Base-by-base conservation (phyloP, 2,329 filamentous ascomycete genomes). In the Fusarium stilboides region DNA sequence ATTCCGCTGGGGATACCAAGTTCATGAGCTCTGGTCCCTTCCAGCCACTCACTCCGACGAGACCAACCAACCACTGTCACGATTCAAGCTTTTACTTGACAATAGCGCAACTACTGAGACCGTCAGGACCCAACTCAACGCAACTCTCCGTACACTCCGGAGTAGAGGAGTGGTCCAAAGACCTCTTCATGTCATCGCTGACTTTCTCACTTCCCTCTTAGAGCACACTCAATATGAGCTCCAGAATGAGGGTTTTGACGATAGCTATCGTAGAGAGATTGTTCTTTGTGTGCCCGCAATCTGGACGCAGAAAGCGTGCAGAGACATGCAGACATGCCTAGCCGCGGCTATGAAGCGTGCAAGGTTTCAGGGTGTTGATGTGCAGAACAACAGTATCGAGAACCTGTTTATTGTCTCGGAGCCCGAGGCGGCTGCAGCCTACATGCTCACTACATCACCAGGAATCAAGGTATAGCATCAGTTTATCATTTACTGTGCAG, bases 391-490 rank as follows among this genome's bases (percentile, higher is more conserved):
- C 3, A 37, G 37, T 6, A 36, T 63, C 8, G 36, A 61, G 0
- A 62, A 60, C 12, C 15, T 61, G 1, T 49, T 63, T 1, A 37
- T 63, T 3, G 60, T 63, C 1, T 62, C 60, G 3, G 60, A 63
- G 14, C 60, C 57, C 0, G 60, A 63, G 0, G 60, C 60, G 0
- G 57, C 60, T 0, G 60, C 60, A 2, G 43, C 57, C 0, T 40
- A 44, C 0, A 44, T 45, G 47, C 31, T 63, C 2, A 13, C 15
- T 2, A 45, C 43, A 1, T n/a, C 44, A 5, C 14, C 2, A 7
- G n/a, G 22, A 2, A 53, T 62, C 10, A 53, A 40, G 12, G 59
- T 60, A 12, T 3, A 9, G 1, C 0, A 0, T 24, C 4, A 15
- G 12, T 7, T 3, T 2, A 1, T n/a, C 4, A 15, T 5, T 14